These are phyloP conservation scores for Juncus inflexus DNA, from an alignment of 176 grass and related monocot species.

Conservation along the genomic window DNA sequence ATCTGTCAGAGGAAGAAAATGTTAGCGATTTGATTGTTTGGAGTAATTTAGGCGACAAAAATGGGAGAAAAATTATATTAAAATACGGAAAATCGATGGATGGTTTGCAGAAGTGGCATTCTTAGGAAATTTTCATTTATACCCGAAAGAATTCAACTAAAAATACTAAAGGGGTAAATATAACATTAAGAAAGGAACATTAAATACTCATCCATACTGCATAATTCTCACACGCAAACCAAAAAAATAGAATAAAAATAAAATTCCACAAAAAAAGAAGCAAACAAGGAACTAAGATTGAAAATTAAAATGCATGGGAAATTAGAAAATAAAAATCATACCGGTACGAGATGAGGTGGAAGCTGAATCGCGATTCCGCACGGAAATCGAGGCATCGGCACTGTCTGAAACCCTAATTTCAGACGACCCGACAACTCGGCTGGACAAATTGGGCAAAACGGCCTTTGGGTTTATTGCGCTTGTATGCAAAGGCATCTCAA, in stretches of 20 bases:
- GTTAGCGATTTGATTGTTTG: slow-evolving; percentile 19
- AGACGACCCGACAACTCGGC: slow-evolving; percentile 11
- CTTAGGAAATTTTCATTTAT: too few relatives aligned
- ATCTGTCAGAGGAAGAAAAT: slow-evolving; percentile 37
- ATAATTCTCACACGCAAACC: slow-evolving; percentile 9
- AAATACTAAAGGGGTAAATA: too few relatives aligned
- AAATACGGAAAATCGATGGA: too few relatives aligned
- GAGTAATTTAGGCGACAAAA: slow-evolving; percentile 1
- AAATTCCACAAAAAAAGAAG: slow-evolving; percentile 14
- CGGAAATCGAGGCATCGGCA: slow-evolving; percentile 16
- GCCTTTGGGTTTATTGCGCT: slow-evolving; percentile 48
- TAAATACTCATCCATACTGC: too few relatives aligned
- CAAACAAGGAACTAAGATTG: slow-evolving; percentile 1
- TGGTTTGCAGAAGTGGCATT: too few relatives aligned
- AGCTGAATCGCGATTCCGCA: slow-evolving; percentile 15
- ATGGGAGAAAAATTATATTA: not conserved
- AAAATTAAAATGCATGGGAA: not conserved
- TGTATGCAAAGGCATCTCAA: slow-evolving; percentile 60
- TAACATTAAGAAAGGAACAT: too few relatives aligned
- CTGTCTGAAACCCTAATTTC: slow-evolving; percentile 36
- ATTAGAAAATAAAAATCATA: not conserved
- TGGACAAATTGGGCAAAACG: slow-evolving; percentile 44
- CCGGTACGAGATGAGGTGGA: slow-evolving; percentile 25
- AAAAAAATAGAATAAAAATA: slow-evolving; percentile 18
- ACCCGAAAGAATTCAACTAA: too few relatives aligned